Evolutionary conservation across 2,329 filamentous ascomycete species (phyloP).

Genomic region (Fusarium guadeloupense): DNA sequence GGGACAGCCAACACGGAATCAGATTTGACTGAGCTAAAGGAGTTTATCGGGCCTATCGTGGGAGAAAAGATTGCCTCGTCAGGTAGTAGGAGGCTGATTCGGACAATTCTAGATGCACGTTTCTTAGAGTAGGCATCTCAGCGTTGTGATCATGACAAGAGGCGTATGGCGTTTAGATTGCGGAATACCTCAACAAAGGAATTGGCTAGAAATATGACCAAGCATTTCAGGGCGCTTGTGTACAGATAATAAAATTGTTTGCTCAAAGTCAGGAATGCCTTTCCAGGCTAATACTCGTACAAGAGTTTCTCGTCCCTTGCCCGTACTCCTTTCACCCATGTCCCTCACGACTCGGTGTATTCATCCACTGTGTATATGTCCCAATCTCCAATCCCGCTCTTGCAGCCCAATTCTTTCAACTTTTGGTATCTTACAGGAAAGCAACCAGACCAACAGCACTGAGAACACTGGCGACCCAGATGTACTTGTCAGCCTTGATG

Average conservation of each 20-base stretch:
- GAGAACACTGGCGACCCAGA: slow-evolving; percentile 59
- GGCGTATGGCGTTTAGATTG: slow-evolving; percentile 43
- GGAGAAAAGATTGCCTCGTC: slow-evolving; percentile 59
- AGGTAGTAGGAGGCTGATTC: slow-evolving; percentile 59
- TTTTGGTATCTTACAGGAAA: slow-evolving; percentile 52
- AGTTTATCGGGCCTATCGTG: slow-evolving; percentile 65
- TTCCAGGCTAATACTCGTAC: slow-evolving; percentile 35
- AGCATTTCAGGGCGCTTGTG: slow-evolving; percentile 31
- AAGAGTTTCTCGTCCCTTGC: slow-evolving; percentile 18
- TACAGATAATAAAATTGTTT: slow-evolving; percentile 38
- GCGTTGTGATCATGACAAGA: slow-evolving; percentile 5
- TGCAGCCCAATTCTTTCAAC: background rate
- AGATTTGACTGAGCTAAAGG: slow-evolving; percentile 58
- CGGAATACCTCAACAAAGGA: slow-evolving; percentile 26
- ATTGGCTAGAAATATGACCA: slow-evolving; percentile 23
- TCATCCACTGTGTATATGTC: slow-evolving; percentile 26
- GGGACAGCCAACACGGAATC: slow-evolving; percentile 47
- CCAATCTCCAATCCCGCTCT: background rate
- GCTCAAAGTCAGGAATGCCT: slow-evolving; percentile 37
- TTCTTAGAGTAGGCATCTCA: slow-evolving; percentile 55
- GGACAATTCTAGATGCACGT: slow-evolving; percentile 64
- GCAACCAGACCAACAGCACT: slow-evolving; percentile 58
- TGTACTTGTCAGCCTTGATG: slow-evolving; percentile 55
- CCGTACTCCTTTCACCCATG: slow-evolving; percentile 10
- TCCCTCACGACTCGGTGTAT: slow-evolving; percentile 14